These are phyloP conservation scores for Hypoxylon lienhwacheense DNA, from an alignment of 495 filamentous ascomycete genomes.

Conservation along the genomic window DNA sequence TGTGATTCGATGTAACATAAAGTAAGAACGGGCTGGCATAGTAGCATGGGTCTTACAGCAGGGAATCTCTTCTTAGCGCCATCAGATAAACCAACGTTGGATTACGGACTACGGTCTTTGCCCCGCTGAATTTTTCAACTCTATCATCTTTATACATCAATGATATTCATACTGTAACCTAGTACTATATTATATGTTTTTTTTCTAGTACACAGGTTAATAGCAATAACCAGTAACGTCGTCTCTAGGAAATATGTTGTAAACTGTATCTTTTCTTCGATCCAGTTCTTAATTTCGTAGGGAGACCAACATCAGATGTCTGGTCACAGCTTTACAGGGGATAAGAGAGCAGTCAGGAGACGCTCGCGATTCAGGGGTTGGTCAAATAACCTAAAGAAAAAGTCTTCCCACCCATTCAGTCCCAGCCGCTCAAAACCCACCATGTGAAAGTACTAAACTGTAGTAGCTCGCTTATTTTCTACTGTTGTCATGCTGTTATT, in stretches of 20 bases:
- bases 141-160: too few species aligned
- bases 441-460: conserved; percentile 14
- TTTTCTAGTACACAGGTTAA: too few species aligned
- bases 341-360: background rate
- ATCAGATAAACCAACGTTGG: conserved; percentile 29
- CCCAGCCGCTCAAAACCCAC: conserved; percentile 12
- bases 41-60: conserved; percentile 1
- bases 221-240: too few species aligned
- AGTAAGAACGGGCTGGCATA: too few species aligned
- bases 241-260: too few species aligned
- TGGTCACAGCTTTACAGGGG: too few species aligned
- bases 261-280: too few species aligned
- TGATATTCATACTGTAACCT: too few species aligned
- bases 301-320: too few species aligned
- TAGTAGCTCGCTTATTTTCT: conserved; percentile 22
- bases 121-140: background rate
- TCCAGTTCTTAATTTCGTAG: too few species aligned
- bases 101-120: background rate
- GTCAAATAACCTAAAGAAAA: too few species aligned
- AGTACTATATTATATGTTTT: too few species aligned
- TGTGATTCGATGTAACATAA: conserved; percentile 8
- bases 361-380: conserved; percentile 14
- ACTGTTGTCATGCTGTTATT: conserved; percentile 2
- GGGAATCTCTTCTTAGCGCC: conserved; percentile 24
- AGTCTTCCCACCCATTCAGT: conserved; percentile 21